phyloP scores from a whole-genome alignment of 2,329 filamentous ascomycete genomes.

The Fusarium sp. region DNA sequence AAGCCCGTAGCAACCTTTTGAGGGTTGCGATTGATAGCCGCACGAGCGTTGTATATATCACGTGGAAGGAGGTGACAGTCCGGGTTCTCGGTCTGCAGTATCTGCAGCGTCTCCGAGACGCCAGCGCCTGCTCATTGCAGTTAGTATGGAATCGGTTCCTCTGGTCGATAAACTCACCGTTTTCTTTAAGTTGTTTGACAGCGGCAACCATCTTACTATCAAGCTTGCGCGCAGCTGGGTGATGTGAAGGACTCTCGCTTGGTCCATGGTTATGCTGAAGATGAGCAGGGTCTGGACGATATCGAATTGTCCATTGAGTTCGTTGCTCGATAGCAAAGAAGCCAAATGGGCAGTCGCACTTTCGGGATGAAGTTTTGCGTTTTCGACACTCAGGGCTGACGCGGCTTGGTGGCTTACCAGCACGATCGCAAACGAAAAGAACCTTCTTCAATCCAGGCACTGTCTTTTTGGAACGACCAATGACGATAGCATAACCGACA shows the following conservation, averaged over 20 bases:
- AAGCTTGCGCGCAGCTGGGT: constrained; percentile 73
- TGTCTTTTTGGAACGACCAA: constrained; percentile 75
- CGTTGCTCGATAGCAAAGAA: constrained; percentile 76
- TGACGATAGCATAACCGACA: constrained; percentile 75
- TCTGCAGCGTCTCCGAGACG: constrained; percentile 74
- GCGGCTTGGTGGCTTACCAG: constrained; percentile 70
- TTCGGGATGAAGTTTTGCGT: constrained; percentile 74
- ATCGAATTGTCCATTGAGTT: constrained; percentile 74
- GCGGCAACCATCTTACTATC: constrained; percentile 76
- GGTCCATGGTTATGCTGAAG: constrained; percentile 73
- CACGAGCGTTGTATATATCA: constrained; percentile 75
- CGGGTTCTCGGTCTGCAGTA: constrained; percentile 72
- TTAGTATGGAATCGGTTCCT: constrained; percentile 42
- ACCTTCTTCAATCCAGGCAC: constrained; percentile 76
- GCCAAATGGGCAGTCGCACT: constrained; percentile 76
- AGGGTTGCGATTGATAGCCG: constrained; percentile 74
- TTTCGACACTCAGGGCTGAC: constrained; percentile 74
- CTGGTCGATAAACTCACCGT: constrained; percentile 60
- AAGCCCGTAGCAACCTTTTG: constrained; percentile 69
- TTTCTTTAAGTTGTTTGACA: constrained; percentile 74
- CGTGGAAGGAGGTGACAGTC: constrained; percentile 71
- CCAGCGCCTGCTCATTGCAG: constrained; percentile 66
- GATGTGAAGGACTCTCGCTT: constrained; percentile 74
- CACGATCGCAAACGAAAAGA: constrained; percentile 73
- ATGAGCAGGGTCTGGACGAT: constrained; percentile 69